These are phyloP conservation scores for Penicillium dipodomyicola DNA, from an alignment of 495 filamentous ascomycete species.

Conservation along the genomic window DNA sequence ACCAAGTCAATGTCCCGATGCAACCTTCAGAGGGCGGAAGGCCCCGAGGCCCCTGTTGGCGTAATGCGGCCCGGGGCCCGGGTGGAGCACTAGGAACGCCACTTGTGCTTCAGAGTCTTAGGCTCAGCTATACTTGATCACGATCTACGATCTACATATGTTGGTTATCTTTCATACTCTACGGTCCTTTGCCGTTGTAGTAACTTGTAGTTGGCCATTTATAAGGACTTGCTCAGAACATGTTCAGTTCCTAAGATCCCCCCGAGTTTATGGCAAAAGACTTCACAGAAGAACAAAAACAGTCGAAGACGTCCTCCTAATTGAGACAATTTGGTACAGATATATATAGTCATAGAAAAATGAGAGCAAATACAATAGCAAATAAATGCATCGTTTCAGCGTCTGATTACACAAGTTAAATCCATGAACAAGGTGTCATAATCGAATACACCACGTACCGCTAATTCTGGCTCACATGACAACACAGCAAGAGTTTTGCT, in stretches of 20 bases:
- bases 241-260: neutral
- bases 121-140: too few relatives aligned
- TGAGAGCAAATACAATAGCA: slow-evolving; percentile 16
- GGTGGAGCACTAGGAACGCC: too few relatives aligned
- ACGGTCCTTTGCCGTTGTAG: too few relatives aligned
- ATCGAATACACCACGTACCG: neutral
- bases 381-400: slow-evolving; percentile 9
- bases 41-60: too few relatives aligned
- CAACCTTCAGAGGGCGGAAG: too few relatives aligned
- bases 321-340: slow-evolving; percentile 3
- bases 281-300: neutral
- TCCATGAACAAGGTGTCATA: slow-evolving; percentile 3
- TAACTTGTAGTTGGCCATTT: neutral
- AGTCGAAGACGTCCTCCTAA: slow-evolving; percentile 4
- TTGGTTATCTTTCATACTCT: too few relatives aligned
- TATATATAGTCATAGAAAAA: slow-evolving; percentile 41
- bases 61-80: too few relatives aligned
- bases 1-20: too few relatives aligned
- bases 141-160: too few relatives aligned
- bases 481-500: slow-evolving; percentile 92
- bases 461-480: slow-evolving; percentile 56
- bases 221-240: neutral
- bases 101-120: too few relatives aligned
- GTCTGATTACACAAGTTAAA: slow-evolving; percentile 19
- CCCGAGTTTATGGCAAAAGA: neutral